A percentile compares a stretch with the other conserved stretches of the same genome.
Evolutionary conservation across 345 rosid genomes (phyloP).

Genomic region (Aegle marmelos): DNA sequence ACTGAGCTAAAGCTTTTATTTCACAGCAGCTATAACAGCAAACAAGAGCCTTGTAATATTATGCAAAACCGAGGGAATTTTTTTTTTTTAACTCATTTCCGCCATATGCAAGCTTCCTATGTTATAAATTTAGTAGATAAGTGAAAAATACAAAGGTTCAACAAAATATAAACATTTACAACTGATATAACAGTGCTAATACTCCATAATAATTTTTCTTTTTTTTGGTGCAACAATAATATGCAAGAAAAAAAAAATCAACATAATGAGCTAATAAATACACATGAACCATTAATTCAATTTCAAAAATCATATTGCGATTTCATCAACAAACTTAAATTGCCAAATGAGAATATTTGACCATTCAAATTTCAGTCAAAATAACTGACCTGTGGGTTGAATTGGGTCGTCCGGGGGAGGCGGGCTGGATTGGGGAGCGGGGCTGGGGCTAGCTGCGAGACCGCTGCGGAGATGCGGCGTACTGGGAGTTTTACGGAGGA

Average conservation of each 20-base stretch:
- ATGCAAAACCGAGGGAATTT: background rate
- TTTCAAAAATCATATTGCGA: background rate
- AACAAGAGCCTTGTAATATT: no score
- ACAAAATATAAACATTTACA: no score
- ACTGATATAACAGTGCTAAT: background rate
- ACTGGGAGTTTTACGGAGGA: slow-evolving; percentile 8
- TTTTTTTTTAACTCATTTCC: background rate
- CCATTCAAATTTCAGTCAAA: background rate
- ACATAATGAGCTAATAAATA: background rate
- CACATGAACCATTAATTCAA: background rate
- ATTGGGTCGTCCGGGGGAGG: slow-evolving; percentile 34
- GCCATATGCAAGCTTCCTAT: background rate
- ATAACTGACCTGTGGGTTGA: slow-evolving; percentile 35
- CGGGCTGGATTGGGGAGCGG: slow-evolving; percentile 41
- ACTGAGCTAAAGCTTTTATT: background rate
- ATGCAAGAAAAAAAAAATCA: background rate
- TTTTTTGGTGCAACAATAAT: background rate
- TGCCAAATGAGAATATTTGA: background rate
- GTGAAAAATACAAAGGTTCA: background rate
- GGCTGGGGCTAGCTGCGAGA: slow-evolving; percentile 30
- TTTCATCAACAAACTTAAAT: background rate
- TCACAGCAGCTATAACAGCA: background rate
- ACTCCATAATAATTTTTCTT: background rate
- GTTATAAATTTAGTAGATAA: background rate
- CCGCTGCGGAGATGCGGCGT: slow-evolving; percentile 17